phyloP scores from a whole-genome alignment of 2,329 filamentous ascomycete species.

The Chaetoscypha palmicola region DNA sequence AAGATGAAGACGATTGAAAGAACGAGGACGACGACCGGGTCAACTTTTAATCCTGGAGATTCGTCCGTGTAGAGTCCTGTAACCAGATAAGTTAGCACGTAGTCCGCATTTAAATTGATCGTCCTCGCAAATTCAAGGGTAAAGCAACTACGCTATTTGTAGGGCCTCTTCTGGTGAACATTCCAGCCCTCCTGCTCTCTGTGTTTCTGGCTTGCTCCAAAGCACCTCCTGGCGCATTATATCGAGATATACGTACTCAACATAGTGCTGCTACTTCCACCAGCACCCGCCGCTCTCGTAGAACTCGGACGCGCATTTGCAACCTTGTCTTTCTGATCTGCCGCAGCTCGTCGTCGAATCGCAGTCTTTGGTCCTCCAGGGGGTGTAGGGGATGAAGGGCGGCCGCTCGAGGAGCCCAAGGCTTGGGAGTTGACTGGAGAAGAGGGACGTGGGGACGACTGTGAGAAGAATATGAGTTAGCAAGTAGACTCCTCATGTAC shows the following conservation, averaged over 20 bases:
- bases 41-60: slow-evolving; percentile 93
- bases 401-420: slow-evolving; percentile 57
- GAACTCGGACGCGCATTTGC: slow-evolving; percentile 89
- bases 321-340: slow-evolving; percentile 94
- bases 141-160: too few species aligned
- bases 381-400: slow-evolving; percentile 78
- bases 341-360: slow-evolving; percentile 89
- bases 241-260: slow-evolving; percentile 59
- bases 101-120: too few species aligned
- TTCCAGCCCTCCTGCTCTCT: background rate
- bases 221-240: background rate
- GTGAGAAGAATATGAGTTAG: slow-evolving; percentile 3
- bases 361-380: slow-evolving; percentile 93
- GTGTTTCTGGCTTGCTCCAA: background rate
- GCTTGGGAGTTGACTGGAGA: slow-evolving; percentile 49
- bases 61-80: slow-evolving; percentile 94
- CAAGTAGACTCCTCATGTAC: too few species aligned
- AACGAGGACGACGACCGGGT: slow-evolving; percentile 94
- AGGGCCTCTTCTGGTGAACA: too few species aligned
- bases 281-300: slow-evolving; percentile 87
- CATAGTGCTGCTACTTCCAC: slow-evolving; percentile 97
- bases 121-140: too few species aligned
- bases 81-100: too few species aligned
- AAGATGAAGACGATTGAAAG: slow-evolving; percentile 98
- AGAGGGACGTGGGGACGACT: slow-evolving; percentile 38